Evolutionary conservation across 2,329 filamentous ascomycete species (phyloP), one percentile per base, ranked within the genome.

Genomic region (Botrytis medusae): DNA sequence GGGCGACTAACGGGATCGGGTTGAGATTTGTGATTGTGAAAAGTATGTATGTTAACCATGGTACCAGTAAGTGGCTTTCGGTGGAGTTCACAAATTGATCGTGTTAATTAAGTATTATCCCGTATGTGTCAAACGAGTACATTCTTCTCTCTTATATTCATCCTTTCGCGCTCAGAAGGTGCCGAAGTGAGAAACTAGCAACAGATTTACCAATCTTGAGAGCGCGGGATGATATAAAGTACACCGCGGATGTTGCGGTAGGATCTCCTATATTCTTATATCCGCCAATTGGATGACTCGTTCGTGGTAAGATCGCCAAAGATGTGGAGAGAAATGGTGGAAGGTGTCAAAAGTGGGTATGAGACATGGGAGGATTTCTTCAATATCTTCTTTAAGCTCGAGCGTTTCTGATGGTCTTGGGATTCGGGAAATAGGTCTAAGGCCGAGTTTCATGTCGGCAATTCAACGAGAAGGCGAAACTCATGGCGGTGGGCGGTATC

Each of bases 211-310:
- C 61, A 64, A 29, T 40, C 8, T 40, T 51, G 4, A 67, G 5
- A 54, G 64, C 32, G 64, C 32, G 64, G 64, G 4, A 29, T 40
- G 44, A 37, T 67, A 54, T 46, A 42, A n/a, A 67, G 25, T 20
- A 67, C 9, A 51, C 64, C 64, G 64, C 46, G 64, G 46, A 67
- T 67, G 14, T 54, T 67, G 46, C 64, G 64, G 64, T 51, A 51
- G 32, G 64, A 67, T 54, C 64, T 67, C n/a, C 1, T 22, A 18
- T 51, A 4, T 37, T 48, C 1, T 54, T 40, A 54, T 67, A 20
- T 67, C 46, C 64, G 63, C 63, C 44, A 67, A 51, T 67, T 37
- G 32, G 5, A 34, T n/a, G 34, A 10, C 10, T 40, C 25, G 14
- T 37, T n/a, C 1, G 25, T n/a, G 7, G 2, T 29, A 63, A 42